phyloP scores from a whole-genome alignment of 129 eudicot genomes.

The Sambucus nigra region DNA sequence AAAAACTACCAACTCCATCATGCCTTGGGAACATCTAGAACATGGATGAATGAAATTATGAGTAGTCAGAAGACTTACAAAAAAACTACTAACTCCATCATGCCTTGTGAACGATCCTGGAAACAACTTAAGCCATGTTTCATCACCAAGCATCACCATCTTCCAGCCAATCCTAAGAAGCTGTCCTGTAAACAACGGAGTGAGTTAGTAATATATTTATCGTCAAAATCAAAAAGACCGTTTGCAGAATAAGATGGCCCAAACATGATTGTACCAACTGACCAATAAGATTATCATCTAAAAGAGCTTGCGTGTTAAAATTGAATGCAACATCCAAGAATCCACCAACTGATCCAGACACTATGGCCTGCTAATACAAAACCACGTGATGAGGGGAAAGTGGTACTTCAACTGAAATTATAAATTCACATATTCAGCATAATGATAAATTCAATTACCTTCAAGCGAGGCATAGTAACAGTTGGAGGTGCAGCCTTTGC shows the following conservation, averaged over 20 bases:
- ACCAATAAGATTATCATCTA: slow-evolving; percentile 90
- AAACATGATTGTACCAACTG: slow-evolving; percentile 12
- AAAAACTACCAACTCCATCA: slow-evolving; percentile 78
- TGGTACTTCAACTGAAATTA: neutral
- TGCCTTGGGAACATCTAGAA: slow-evolving; percentile 27
- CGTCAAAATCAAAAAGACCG: slow-evolving; percentile 5
- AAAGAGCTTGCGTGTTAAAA: slow-evolving; percentile 76
- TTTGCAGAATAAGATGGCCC: neutral
- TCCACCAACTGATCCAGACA: slow-evolving; percentile 82
- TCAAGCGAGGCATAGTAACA: slow-evolving; percentile 91
- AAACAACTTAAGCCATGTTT: slow-evolving; percentile 93
- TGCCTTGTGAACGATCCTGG: slow-evolving; percentile 68
- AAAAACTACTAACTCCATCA: slow-evolving; percentile 95
- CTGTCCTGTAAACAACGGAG: slow-evolving; percentile 46
- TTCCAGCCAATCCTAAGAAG: slow-evolving; percentile 77
- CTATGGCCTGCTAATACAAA: slow-evolving; percentile 58
- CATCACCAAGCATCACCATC: slow-evolving; percentile 96
- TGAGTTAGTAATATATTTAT: slow-evolving; percentile 14
- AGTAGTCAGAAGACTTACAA: slow-evolving; percentile 40
- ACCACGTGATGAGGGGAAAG: neutral
- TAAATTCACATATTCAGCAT: neutral
- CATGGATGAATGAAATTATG: neutral
- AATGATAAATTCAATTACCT: slow-evolving; percentile 34
- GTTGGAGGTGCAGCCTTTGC: slow-evolving; percentile 98
- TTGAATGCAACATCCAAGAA: slow-evolving; percentile 84